phyloP scores from a whole-genome alignment of 1,284 basidiomycete genomes.

The Malassezia equina region DNA sequence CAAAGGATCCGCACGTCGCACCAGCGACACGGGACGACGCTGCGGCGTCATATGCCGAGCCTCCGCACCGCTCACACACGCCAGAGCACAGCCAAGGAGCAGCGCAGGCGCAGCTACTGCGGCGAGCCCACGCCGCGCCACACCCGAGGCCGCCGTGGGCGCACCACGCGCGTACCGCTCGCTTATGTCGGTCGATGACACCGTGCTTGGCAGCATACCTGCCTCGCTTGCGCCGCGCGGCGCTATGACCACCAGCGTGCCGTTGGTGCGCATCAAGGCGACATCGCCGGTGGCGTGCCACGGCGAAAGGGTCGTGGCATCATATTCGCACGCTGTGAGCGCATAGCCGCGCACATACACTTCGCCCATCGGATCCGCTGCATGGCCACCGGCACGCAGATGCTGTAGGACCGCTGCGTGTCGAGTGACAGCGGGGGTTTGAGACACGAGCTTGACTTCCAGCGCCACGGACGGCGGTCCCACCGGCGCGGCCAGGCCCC shows the following conservation, averaged over 20 bases:
- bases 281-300: slow-evolving; percentile 37
- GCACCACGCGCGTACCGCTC: not conserved
- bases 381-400: slow-evolving; percentile 7
- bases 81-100: not conserved
- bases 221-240: not conserved
- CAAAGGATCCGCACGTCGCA: not conserved
- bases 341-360: slow-evolving; percentile 29
- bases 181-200: slow-evolving; percentile 6
- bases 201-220: slow-evolving; percentile 4
- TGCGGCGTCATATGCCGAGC: not conserved
- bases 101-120: not conserved
- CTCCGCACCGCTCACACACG: not conserved
- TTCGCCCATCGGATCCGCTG: slow-evolving; percentile 33
- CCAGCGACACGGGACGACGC: not conserved
- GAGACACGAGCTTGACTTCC: slow-evolving; percentile 36
- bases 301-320: slow-evolving; percentile 7
- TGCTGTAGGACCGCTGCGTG: slow-evolving; percentile 20
- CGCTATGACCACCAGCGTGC: slow-evolving; percentile 36
- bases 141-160: not conserved
- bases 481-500: slow-evolving; percentile 29
- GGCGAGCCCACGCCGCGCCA: not conserved
- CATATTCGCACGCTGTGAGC: slow-evolving; percentile 5
- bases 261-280: slow-evolving; percentile 36
- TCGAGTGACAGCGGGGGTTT: slow-evolving; percentile 18
- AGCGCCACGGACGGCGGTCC: slow-evolving; percentile 39